Evolutionary conservation across 441 rosid species (phyloP), one percentile per base, ranked within the genome.

Genomic region (Populus hybrid): DNA sequence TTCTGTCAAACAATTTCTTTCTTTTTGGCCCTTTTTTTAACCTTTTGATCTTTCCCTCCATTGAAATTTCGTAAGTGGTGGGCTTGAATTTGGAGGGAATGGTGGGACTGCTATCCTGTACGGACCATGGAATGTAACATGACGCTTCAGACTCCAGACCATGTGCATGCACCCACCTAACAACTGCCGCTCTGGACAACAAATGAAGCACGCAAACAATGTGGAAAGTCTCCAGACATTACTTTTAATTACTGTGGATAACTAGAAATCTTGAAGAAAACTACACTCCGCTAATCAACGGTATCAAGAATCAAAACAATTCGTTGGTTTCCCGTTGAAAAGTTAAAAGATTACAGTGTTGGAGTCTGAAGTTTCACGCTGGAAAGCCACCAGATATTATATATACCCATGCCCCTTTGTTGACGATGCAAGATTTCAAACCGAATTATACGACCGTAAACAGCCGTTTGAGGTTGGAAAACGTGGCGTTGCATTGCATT

Each of bases 1-100:
- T 12, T 28, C 32, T 67, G 72, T 72, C 75, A 67, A 78, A 66
- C 24, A 42, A 1, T 38, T 28, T n/a, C 30, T 50, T 59, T 38
- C 2, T 36, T 30, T 67, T 76, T 76, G 24, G 74, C 50, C 32
- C 32, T 32, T 21, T 59, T 23, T 28, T 69, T 34, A 30, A 30
- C 32, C 7, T 77, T 38, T 46, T 66, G 26, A 10, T 46, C 71
- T 61, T 34, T 24, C 30, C 34, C 23, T 34, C 18, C 72, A n/a
- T 80, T 65, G 34, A 72, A 26, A 34, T 59, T 36, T 78, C 72
- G 54, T 30, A 67, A 34, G 38, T 6, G 50, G 34, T 46, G 32
- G 76, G 35, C 77, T 72, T 80, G 40, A 74, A 77, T 61, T 59
- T 36, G 77, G 77, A 71, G 77, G 76, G 72, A 75, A 69, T 30